Evolutionary conservation across 2,329 filamentous ascomycete genomes (phyloP).

Genomic region (Phialemonium atrogriseum): DNA sequence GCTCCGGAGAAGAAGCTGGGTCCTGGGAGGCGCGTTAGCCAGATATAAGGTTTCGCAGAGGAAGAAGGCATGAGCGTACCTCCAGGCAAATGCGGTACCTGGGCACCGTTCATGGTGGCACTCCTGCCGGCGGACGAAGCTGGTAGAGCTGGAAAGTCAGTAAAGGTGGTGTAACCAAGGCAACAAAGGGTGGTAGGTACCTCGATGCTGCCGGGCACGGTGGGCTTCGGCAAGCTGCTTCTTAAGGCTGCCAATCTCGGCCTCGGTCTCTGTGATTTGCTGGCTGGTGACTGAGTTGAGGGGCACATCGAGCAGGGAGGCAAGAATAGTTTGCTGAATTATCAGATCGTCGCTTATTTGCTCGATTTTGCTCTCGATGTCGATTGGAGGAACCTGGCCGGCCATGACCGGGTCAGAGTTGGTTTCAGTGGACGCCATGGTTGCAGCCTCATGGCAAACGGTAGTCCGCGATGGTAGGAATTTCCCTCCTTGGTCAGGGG

Average conservation of each 20-base stretch:
- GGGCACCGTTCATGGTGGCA: background rate
- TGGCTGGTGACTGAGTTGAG: constrained; percentile 12
- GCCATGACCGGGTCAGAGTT: no score
- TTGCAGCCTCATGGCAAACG: no score
- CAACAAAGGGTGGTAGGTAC: constrained; percentile 2
- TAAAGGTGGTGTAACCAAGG: background rate
- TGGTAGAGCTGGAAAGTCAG: constrained; percentile 2
- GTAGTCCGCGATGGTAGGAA: no score
- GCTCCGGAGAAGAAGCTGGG: background rate
- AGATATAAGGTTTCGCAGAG: no score
- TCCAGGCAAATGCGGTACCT: background rate
- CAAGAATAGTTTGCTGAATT: constrained; percentile 32
- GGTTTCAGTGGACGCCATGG: no score
- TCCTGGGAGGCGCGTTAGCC: background rate
- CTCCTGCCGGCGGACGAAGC: background rate
- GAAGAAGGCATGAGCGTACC: background rate
- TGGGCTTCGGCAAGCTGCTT: constrained; percentile 14
- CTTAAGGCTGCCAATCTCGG: constrained; percentile 18
- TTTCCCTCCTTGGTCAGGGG: no score
- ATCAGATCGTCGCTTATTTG: constrained; percentile 31
- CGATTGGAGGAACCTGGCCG: no score
- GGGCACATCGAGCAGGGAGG: constrained; percentile 27
- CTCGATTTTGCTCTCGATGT: no score
- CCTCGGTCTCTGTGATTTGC: constrained; percentile 17
- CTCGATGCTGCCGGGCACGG: constrained; percentile 1